These are phyloP conservation scores for Vickermania spadyakhi DNA, from an alignment of 208 protist species.

Conservation along the genomic window DNA sequence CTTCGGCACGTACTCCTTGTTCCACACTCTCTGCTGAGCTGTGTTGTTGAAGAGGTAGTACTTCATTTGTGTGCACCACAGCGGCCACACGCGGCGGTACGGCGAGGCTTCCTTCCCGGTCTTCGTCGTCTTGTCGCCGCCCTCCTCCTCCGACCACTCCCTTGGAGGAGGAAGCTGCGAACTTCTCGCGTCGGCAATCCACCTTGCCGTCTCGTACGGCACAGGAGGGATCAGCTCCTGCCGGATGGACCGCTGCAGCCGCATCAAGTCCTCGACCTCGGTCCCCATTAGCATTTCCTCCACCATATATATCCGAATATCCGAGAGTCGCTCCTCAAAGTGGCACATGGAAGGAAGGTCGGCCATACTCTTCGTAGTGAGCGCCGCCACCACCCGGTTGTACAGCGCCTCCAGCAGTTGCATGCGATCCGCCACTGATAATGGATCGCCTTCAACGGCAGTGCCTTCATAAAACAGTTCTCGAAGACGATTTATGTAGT, in stretches of 20 bases:
- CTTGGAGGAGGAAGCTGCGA: background rate
- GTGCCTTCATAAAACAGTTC: constrained; percentile 8
- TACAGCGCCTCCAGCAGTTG: constrained; percentile 3
- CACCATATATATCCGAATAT: constrained; percentile 8
- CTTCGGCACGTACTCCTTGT: constrained; percentile 9
- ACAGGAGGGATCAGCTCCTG: constrained; percentile 2
- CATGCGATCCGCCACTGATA: constrained; percentile 5
- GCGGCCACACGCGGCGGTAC: constrained; percentile 15
- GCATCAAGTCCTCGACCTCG: constrained; percentile 8
- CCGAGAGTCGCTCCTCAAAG: constrained; percentile 16
- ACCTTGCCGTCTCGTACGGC: background rate
- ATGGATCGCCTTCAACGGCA: background rate
- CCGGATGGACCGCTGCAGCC: constrained; percentile 6
- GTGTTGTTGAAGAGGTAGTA: constrained; percentile 25
- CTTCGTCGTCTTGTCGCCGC: background rate
- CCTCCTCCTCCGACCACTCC: background rate
- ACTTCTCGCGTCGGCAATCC: background rate
- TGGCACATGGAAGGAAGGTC: constrained; percentile 19
- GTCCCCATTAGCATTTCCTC: constrained; percentile 3
- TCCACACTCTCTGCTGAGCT: constrained; percentile 13
- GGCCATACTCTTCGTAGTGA: background rate
- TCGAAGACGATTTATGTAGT: constrained; percentile 14
- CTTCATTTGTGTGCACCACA: constrained; percentile 16
- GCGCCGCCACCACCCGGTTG: constrained; percentile 1
- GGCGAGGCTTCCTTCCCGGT: background rate